These are phyloP conservation scores for Hemisphaericaspora lyxosophila DNA, from an alignment of 1,139 yeast species.

Conservation along the genomic window DNA sequence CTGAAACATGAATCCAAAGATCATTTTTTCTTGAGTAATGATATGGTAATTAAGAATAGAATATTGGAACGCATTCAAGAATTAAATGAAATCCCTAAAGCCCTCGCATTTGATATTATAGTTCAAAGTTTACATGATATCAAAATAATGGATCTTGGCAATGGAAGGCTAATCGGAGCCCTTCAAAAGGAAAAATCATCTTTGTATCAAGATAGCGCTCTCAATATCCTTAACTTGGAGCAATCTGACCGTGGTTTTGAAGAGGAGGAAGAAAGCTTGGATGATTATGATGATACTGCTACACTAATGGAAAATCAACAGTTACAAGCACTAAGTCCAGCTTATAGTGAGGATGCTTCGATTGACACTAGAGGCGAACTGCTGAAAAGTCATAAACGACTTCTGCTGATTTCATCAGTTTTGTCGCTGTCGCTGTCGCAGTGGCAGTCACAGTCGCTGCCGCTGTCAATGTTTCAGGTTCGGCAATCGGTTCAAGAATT, in stretches of 20 bases:
- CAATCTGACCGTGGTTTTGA: background rate
- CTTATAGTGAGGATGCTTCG: background rate
- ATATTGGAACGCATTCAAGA: conserved; percentile 6
- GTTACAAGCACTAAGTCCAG: background rate
- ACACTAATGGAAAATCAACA: conserved; percentile 12
- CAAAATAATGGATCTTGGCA: conserved; percentile 6
- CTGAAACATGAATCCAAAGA: background rate
- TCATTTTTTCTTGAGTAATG: conserved; percentile 5
- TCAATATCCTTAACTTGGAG: background rate
- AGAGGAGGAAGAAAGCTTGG: conserved; percentile 8
- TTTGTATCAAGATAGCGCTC: background rate
- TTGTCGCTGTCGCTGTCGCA: no score
- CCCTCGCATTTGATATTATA: conserved; percentile 11
- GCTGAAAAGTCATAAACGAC: background rate
- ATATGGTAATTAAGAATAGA: conserved; percentile 6
- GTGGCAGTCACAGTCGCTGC: no score
- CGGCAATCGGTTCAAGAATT: conserved; percentile 7
- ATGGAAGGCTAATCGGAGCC: conserved; percentile 3
- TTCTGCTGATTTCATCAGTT: background rate
- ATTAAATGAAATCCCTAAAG: conserved; percentile 5
- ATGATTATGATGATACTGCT: conserved; percentile 14
- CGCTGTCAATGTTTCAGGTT: conserved; percentile 1
- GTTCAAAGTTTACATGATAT: conserved; percentile 6
- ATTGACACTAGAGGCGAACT: background rate
- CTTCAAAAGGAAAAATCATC: background rate